Base-by-base conservation (phyloP, 2,329 filamentous ascomycete genomes). In the Hypoxylon sp. region DNA sequence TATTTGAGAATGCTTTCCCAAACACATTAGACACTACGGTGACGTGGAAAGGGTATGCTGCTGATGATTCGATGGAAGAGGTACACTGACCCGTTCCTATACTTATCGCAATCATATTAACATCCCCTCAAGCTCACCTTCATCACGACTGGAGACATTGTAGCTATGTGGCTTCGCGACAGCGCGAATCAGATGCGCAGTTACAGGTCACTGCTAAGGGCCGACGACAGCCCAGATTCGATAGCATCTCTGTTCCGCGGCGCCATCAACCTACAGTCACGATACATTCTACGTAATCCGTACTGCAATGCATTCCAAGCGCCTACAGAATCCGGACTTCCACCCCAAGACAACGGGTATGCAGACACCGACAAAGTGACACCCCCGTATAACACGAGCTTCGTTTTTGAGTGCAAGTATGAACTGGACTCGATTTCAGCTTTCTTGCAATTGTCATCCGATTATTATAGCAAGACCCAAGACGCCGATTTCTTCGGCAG, bases 291-390 rank as follows among this genome's bases (percentile, higher is more conserved):
- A 58, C 84, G 85, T 10, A 85, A 86, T 6, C 94, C 95, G 0
- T 95, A 94, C 81, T 98, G 95, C 85, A 97, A 98, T 79, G 93
- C 94, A 38, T 98, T 98, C 80, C 94, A 97, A 77, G 93, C 95
- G 0, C 95, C 95, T 0, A 83, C 87, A 2, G 93, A 94, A 57
- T 93, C 92, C 60, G 86, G 87, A 19, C 83, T 95, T 11, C 75
- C 80, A 1, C 87, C 91, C 1, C 80, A 84, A 1, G 74, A 80
- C 7, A 91, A 91, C 74, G 79, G 83, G 2, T 87, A 85, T 11
- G 85, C 85, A 55, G 87, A 86, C 56, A 85, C 86, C n/a, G 91
- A 93, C 77, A 73, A 80, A 74, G 80, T 83, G 80, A 88, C 68
- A 83, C 92, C 93, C 0, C 80, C 84, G 28, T 90, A 92, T 71